Conservation (phyloP, 2,329 filamentous ascomycete species). For the Sporothrix phasma region DNA sequence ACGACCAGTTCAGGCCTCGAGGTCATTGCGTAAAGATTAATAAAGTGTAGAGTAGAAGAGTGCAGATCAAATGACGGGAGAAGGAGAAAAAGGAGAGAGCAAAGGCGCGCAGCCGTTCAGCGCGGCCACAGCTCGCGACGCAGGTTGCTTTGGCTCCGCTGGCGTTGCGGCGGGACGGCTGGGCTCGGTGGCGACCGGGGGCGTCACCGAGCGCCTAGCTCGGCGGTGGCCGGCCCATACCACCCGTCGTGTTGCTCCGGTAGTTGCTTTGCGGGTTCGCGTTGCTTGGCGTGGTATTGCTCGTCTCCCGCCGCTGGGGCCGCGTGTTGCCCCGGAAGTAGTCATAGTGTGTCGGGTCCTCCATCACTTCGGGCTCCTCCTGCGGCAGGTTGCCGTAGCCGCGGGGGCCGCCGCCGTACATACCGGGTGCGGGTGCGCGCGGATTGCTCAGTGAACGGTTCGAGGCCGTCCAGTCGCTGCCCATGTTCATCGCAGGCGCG, state of each 20-base stretch:
- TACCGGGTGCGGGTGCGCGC: constrained; percentile 40
- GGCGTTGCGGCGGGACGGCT: not conserved
- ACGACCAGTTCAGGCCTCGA: constrained; percentile 13
- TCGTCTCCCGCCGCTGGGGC: constrained; percentile 11
- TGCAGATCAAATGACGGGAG: not conserved
- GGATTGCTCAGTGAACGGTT: constrained; percentile 23
- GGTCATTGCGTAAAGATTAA: constrained; percentile 1
- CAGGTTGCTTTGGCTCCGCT: constrained; percentile 10
- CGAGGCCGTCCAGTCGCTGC: constrained; percentile 21
- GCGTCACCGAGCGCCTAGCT: constrained; percentile 15
- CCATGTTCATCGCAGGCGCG: not conserved
- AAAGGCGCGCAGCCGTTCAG: not conserved
- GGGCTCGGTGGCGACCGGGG: not conserved
- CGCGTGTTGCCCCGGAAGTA: constrained; percentile 40
- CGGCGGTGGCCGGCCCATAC: constrained; percentile 9
- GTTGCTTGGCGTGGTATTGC: not conserved
- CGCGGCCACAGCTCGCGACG: constrained; percentile 8
- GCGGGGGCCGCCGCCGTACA: constrained; percentile 46
- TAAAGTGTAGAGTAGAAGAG: not conserved
- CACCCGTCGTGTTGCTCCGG: constrained; percentile 12
- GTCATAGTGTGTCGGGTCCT: constrained; percentile 44
- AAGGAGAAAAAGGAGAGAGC: not conserved
- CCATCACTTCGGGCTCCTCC: constrained; percentile 32
- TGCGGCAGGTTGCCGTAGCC: constrained; percentile 53
- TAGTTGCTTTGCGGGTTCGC: constrained; percentile 6